Evolutionary conservation across 441 rosid genomes (phyloP).

Genomic region (Arabidopsis lyrata): DNA sequence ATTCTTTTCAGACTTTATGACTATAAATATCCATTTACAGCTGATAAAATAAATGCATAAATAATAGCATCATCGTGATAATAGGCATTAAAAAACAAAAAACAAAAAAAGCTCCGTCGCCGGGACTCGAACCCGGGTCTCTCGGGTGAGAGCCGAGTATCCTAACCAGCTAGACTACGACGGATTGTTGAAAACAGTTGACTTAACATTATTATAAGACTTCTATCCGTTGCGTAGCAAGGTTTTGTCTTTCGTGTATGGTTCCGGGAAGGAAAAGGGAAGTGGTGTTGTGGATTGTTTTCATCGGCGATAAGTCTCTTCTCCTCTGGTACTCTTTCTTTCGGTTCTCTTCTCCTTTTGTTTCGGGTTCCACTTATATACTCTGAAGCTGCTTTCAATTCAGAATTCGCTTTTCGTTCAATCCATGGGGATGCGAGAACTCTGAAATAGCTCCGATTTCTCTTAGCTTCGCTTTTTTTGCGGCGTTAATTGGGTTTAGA

Average conservation of each 20-base stretch:
- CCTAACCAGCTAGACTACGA: constrained; percentile 98
- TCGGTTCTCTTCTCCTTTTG: not conserved
- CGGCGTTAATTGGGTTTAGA: not conserved
- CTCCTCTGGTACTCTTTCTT: constrained; percentile 30
- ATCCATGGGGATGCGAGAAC: constrained; percentile 27
- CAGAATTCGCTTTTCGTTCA: constrained; percentile 21
- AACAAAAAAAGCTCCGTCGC: constrained; percentile 58
- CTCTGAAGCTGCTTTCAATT: constrained; percentile 1
- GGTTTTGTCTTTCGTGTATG: constrained; percentile 13
- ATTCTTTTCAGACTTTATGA: not conserved
- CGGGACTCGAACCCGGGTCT: constrained; percentile 95
- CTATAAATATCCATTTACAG: not conserved
- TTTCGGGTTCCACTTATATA: constrained; percentile 3
- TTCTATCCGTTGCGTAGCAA: constrained; percentile 42
- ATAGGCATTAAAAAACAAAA: not conserved
- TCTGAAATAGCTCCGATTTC: not conserved
- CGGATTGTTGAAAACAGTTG: constrained; percentile 38
- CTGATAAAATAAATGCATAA: not conserved
- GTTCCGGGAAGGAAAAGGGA: constrained; percentile 31
- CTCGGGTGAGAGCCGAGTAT: constrained; percentile 99
- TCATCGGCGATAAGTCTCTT: constrained; percentile 36
- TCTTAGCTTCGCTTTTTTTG: no score
- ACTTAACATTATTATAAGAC: no score
- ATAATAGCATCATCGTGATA: not conserved
- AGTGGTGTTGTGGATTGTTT: constrained; percentile 13